Evolutionary conservation across 2,329 filamentous ascomycete genomes (phyloP), one percentile per base, ranked within the genome.

Genomic region (Penicillium sp.): DNA sequence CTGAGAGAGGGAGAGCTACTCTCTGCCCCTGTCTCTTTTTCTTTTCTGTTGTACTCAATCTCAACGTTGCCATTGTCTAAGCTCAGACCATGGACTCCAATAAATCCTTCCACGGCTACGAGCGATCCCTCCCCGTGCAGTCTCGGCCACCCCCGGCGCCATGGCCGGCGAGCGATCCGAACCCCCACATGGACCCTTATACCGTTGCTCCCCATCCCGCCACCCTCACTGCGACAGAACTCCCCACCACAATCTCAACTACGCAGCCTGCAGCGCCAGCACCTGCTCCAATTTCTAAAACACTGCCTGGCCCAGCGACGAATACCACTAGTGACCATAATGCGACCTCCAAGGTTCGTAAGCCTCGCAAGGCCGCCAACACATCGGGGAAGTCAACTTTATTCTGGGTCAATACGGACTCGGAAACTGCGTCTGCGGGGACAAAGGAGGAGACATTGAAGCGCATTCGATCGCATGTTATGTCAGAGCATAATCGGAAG

Each of bases 401-500:
- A 49, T 76, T 76, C 61, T 76, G 74, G 74, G 74, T 76, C 54
- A 66, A 76, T 65, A 72, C 69, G 29, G 73, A 76, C 53, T 68
- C 67, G 10, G 66, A 75, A 53, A 72, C 74, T 1, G 73, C 71
- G n/a, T 69, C 72, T 3, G 67, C 66, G 50, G 73, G 74, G 10
- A 73, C 70, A 13, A 69, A 68, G 29, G 73, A 76, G 39, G 73
- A 75, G 47, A 76, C 73, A 1, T 61, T 76, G 57, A 76, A 76
- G 61, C 71, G 74, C 35, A 76, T 76, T 49, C 73, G 74, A n/a
- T 76, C 74, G 19, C 74, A 76, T 69, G 74, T 76, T 43, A 76
- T 76, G 74, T 76, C 74, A 39, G 74, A 76, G 55, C 74, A 76
- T 57, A 76, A 76, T 61, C 72, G 74, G 57, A 76, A 76, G 62